Evolutionary conservation across 1,284 basidiomycete genomes (phyloP).

Genomic region (Microstroma glucosiphilum): DNA sequence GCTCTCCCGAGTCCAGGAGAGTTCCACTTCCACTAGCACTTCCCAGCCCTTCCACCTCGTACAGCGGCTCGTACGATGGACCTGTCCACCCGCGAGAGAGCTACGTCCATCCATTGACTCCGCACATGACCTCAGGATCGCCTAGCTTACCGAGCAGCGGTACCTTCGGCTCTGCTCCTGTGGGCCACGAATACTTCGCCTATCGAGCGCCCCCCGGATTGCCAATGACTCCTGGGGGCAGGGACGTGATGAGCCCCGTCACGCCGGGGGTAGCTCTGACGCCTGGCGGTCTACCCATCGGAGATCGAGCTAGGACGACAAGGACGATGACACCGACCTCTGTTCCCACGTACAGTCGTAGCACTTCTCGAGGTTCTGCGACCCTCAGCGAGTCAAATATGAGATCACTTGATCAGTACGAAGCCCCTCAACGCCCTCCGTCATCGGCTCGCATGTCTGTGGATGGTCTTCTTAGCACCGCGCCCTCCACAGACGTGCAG

Average conservation of each 20-base stretch:
- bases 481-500: too few relatives aligned
- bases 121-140: not conserved
- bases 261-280: slow-evolving; percentile 4
- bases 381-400: not conserved
- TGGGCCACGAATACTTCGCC: not conserved
- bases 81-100: not conserved
- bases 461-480: not conserved
- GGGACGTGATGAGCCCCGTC: not conserved
- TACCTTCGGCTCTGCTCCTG: not conserved
- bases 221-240: slow-evolving; percentile 1
- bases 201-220: not conserved
- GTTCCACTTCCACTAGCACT: not conserved
- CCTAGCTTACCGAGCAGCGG: not conserved
- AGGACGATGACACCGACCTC: not conserved
- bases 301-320: not conserved
- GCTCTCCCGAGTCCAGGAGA: slow-evolving; percentile 1
- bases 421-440: not conserved
- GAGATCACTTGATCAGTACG: not conserved
- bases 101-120: not conserved
- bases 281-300: not conserved
- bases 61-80: not conserved
- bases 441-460: not conserved
- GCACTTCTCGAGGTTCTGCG: not conserved
- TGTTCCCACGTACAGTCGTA: not conserved
- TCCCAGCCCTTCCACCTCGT: not conserved